phyloP scores from a whole-genome alignment of 495 filamentous ascomycete genomes.

The Podospora australis region DNA sequence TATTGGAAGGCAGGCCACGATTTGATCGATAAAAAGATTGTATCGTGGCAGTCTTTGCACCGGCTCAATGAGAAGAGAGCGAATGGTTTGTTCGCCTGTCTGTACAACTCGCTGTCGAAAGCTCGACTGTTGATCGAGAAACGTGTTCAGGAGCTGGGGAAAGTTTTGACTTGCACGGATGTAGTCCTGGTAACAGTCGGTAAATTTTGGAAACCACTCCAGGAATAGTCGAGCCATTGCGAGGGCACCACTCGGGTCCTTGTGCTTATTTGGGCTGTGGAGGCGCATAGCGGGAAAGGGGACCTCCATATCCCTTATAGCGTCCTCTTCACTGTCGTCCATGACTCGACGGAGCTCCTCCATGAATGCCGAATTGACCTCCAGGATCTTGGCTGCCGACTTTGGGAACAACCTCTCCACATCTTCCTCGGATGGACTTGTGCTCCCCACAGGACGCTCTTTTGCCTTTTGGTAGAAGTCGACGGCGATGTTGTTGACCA shows the following conservation, averaged over 20 bases:
- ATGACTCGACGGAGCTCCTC: constrained; percentile 65
- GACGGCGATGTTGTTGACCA: constrained; percentile 67
- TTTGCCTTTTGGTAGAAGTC: constrained; percentile 67
- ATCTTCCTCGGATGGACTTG: constrained; percentile 65
- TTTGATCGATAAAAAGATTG: constrained; percentile 91
- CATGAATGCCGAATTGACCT: constrained; percentile 73
- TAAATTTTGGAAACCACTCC: constrained; percentile 88
- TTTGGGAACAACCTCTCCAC: constrained; percentile 73
- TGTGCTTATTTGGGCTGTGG: constrained; percentile 48
- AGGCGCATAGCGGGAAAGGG: constrained; percentile 31
- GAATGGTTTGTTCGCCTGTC: constrained; percentile 82
- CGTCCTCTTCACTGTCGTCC: constrained; percentile 77
- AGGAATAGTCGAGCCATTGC: constrained; percentile 70
- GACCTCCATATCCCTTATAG: constrained; percentile 57
- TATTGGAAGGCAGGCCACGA: constrained; percentile 73
- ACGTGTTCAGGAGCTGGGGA: constrained; percentile 66
- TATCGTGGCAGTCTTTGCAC: constrained; percentile 94
- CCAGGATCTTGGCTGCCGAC: constrained; percentile 67
- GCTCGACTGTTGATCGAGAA: constrained; percentile 70
- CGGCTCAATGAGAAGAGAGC: constrained; percentile 91
- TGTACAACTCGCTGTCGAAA: constrained; percentile 73
- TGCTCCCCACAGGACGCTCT: constrained; percentile 50
- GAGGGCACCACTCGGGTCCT: constrained; percentile 66
- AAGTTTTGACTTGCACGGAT: constrained; percentile 80
- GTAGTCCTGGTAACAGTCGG: constrained; percentile 82